phyloP scores from a whole-genome alignment of 1,284 basidiomycete genomes.

The Pseudozyma thailandica region DNA sequence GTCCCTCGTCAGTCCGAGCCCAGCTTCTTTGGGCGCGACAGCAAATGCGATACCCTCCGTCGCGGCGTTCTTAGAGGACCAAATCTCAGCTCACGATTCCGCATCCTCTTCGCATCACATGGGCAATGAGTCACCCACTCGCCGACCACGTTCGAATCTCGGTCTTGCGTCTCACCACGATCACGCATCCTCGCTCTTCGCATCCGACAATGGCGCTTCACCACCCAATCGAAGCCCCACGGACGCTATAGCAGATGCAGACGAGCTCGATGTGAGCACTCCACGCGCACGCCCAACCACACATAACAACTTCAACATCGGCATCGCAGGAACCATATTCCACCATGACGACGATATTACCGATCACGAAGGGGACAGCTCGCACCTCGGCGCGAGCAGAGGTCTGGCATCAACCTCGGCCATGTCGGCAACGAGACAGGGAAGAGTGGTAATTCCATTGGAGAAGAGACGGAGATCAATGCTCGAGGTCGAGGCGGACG shows the following conservation, averaged over 20 bases:
- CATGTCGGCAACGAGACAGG: background rate
- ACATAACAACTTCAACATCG: constrained; percentile 29
- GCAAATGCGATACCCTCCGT: constrained; percentile 14
- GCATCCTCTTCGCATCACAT: background rate
- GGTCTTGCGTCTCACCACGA: background rate
- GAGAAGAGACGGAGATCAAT: constrained; percentile 21
- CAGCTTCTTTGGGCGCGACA: constrained; percentile 6
- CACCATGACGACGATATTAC: constrained; percentile 39
- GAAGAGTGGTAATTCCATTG: constrained; percentile 22
- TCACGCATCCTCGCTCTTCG: background rate
- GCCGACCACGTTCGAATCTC: constrained; percentile 21
- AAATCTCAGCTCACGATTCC: constrained; percentile 10
- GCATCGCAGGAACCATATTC: constrained; percentile 41
- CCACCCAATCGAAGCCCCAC: background rate
- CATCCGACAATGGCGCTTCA: background rate
- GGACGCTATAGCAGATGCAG: constrained; percentile 10
- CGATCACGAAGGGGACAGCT: constrained; percentile 26
- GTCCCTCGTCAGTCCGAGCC: constrained; percentile 23
- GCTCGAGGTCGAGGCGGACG: constrained; percentile 26
- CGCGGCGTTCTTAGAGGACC: constrained; percentile 35
- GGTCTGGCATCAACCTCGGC: background rate
- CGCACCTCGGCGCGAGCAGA: background rate
- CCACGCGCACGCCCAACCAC: constrained; percentile 40
- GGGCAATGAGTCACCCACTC: constrained; percentile 15
- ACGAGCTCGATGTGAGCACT: constrained; percentile 47